These are phyloP conservation scores for Phaseolus lunatus DNA, from an alignment of 306 rosid species.

Conservation along the genomic window DNA sequence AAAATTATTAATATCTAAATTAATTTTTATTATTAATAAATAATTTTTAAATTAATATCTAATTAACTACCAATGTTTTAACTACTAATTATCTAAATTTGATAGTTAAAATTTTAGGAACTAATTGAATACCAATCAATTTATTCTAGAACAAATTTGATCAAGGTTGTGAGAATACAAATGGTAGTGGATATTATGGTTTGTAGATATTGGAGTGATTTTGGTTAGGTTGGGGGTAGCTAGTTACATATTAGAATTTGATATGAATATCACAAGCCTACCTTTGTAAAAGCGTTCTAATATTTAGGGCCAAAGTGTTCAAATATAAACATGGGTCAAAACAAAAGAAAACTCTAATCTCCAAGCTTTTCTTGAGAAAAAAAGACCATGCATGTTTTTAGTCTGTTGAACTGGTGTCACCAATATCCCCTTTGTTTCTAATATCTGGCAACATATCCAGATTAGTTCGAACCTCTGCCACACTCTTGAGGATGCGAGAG, in stretches of 20 bases:
- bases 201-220: too few species aligned
- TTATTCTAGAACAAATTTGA: too few species aligned
- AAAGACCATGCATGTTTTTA: constrained; percentile 39
- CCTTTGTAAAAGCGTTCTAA: constrained; percentile 42
- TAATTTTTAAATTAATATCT: too few species aligned
- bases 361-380: constrained; percentile 11
- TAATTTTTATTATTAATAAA: too few species aligned
- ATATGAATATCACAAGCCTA: constrained; percentile 49
- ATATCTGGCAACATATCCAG: constrained; percentile 61
- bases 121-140: too few species aligned
- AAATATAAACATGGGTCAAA: constrained; percentile 7
- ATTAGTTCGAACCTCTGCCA: constrained; percentile 60
- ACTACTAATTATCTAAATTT: too few species aligned
- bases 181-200: too few species aligned
- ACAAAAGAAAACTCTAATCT: constrained; percentile 37
- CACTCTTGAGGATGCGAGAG: constrained; percentile 52
- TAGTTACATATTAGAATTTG: constrained; percentile 48
- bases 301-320: constrained; percentile 36
- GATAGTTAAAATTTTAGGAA: too few species aligned
- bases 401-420: constrained; percentile 64
- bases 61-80: too few species aligned
- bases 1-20: too few species aligned
- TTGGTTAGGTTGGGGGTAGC: too few species aligned
- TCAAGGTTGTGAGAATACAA: too few species aligned
- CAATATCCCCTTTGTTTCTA: constrained; percentile 55